Percentiles rank a stretch among this genome's conserved stretches.
Evolutionary conservation across 2,329 filamentous ascomycete genomes (phyloP).

Genomic region (Clarireedia homoeocarpa): DNA sequence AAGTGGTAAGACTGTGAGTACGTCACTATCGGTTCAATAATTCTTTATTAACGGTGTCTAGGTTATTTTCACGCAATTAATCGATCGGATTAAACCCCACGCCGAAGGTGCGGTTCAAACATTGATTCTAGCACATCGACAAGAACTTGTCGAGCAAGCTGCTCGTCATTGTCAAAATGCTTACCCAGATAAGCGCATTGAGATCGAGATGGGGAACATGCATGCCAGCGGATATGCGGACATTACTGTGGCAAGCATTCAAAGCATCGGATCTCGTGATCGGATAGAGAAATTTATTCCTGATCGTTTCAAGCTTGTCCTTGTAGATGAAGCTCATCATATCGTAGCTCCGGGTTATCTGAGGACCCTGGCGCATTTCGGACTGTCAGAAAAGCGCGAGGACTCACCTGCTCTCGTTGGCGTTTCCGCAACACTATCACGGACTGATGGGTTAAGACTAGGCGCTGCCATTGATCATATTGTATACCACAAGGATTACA

Average conservation of each 20-base stretch:
- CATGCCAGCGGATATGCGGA: constrained; percentile 76
- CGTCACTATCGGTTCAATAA: not conserved
- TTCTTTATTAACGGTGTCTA: constrained; percentile 28
- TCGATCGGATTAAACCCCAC: constrained; percentile 61
- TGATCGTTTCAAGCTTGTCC: constrained; percentile 71
- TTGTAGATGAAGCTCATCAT: constrained; percentile 96
- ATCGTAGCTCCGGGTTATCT: constrained; percentile 82
- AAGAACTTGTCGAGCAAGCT: constrained; percentile 91
- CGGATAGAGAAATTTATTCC: constrained; percentile 81
- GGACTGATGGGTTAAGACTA: constrained; percentile 76
- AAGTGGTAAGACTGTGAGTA: constrained; percentile 72
- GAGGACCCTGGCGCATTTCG: constrained; percentile 69
- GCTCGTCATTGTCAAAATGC: constrained; percentile 72
- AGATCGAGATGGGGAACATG: constrained; percentile 82
- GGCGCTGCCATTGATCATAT: constrained; percentile 88
- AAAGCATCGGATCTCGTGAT: constrained; percentile 70
- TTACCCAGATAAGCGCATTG: constrained; percentile 74
- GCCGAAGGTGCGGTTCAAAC: constrained; percentile 60
- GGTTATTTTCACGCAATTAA: constrained; percentile 95
- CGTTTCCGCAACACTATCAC: constrained; percentile 72
- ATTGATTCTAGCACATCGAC: constrained; percentile 83
- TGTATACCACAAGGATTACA: constrained; percentile 83
- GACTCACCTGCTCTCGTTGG: constrained; percentile 66
- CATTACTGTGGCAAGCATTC: constrained; percentile 87
- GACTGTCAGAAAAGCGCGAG: constrained; percentile 46